These are phyloP conservation scores for Backusella morwellensis DNA, from an alignment of 192 early-diverging fungal genomes.

Conservation along the genomic window DNA sequence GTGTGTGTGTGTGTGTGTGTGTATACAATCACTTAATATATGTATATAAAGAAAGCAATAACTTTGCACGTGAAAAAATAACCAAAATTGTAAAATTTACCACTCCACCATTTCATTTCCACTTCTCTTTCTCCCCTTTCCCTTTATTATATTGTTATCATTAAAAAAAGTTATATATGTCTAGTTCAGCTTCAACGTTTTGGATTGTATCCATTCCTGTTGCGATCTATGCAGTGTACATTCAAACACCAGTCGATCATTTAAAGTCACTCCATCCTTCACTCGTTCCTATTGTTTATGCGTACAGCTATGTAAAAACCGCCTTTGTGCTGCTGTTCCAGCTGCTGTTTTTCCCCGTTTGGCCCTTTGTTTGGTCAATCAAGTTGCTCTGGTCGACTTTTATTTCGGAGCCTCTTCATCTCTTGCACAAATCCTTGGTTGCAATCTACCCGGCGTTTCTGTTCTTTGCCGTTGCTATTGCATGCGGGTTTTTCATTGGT, in stretches of 20 bases:
- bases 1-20: too few relatives aligned
- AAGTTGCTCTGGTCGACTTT: background rate
- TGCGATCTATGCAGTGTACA: background rate
- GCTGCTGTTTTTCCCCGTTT: background rate
- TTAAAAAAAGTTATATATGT: background rate
- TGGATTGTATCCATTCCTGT: background rate
- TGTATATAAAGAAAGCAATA: background rate
- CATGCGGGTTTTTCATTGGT: background rate
- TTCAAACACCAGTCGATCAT: background rate
- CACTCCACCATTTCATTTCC: background rate
- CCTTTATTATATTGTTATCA: background rate
- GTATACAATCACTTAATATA: too few relatives aligned
- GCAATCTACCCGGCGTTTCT: background rate
- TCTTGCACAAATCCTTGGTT: background rate
- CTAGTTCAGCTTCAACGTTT: background rate
- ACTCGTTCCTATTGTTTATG: conserved; percentile 1
- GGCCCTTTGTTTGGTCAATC: background rate
- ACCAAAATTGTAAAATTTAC: background rate
- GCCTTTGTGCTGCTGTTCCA: background rate
- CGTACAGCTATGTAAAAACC: background rate
- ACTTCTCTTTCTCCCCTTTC: background rate
- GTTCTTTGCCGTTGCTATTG: conserved; percentile 1
- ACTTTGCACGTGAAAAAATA: background rate
- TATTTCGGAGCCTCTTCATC: background rate
- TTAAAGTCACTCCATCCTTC: background rate